Base-by-base conservation (phyloP, 2,329 filamentous ascomycete genomes). In the Neonectria faginata region DNA sequence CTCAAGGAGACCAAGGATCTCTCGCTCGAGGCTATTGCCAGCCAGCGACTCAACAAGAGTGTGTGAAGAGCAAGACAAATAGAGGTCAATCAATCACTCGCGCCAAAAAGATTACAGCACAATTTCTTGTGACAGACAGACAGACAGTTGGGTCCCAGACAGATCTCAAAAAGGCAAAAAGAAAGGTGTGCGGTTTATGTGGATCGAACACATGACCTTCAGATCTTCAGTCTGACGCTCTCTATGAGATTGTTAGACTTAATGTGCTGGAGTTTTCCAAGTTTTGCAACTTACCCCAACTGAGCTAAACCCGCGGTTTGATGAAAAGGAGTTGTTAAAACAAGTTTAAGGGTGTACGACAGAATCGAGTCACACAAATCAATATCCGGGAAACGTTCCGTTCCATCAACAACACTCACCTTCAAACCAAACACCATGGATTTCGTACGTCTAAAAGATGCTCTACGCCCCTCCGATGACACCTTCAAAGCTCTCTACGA, bases 1-100 rank as follows among this genome's bases (percentile, higher is more conserved):
- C 82, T 89, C n/a, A 88, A 88, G 0, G 89, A 91, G 79, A 91
- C 88, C 2, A 90, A 90, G 79, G 88, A 88, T 39, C 64, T 80
- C 64, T 78, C 79, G 36, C 82, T 89, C 0, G 88, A 87, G 2
- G 87, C 84, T 69, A 90, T 87, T 52, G 53, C 60, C n/a, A 55
- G 22, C 25, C 53, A 57, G 36, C 20, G 39, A 36, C 57, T 57
- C 20, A 41, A 52, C 5, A 57, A 57, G 44, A 62, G 39, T 31
- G 44, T 50, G 22, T 56, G 16, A 56, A 16, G 27, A 4, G 36
- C 14, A 39, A 39, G 36, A 7, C 5, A 22, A 4, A 55, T 14
- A 22, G 14, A 54, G 12, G 7, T 27, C 31, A 16, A 36, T n/a
- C 2, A 7, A 16, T 8, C 6, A 16, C 6, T 14, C 36, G 14